Evolutionary conservation across 192 early-diverging fungal species (phyloP), one percentile per base, ranked within the genome.

Genomic region (Glomus cerebriforme): DNA sequence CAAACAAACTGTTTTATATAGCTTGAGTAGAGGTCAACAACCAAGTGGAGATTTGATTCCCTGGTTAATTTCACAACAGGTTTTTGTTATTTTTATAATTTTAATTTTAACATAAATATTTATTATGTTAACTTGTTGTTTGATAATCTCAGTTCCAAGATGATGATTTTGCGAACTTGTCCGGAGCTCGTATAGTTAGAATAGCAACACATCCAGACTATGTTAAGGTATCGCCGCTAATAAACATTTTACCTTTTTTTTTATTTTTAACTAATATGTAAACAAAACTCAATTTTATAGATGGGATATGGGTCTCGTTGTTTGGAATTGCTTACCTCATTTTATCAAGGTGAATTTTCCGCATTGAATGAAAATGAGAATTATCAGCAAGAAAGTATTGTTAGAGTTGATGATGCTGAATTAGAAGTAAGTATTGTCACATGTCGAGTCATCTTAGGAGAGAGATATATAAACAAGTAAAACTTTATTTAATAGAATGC

Each of bases 141-240:
- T 31, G 10, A 7, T 65, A 10, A 39, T 35, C 1, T 37, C 22
- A 93, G 82, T 96, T 92, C 85, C 97, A 98, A 87, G 98, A 99
- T 86, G 94, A 95, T 80, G 97, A 97, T 81, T 99, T 99, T 88
- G 96, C 97, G 2, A 85, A 90, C 9, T 85, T 99, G 31, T 96
- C 94, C 2, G 98, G 98, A 26, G 98, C 96, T 34, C 93, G 98
- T 62, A 90, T 99, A 15, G 98, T 99, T 29, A 92, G 98, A 39
- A 97, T 99, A 79, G 98, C 98, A 60, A 99, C 98, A 1, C 96
- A 98, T 84, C 96, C 96, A 7, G 96, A 98, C 78, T 98, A 98
- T 80, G 87, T 93, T 45, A 91, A 95, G 66, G 77, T 78, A 69
- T 7, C 3, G 12, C 15, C 12, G 27, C 15, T 65, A 17, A 7